phyloP scores from a whole-genome alignment of 352 stramenopile genomes.

The Blastocystis hominis region DNA sequence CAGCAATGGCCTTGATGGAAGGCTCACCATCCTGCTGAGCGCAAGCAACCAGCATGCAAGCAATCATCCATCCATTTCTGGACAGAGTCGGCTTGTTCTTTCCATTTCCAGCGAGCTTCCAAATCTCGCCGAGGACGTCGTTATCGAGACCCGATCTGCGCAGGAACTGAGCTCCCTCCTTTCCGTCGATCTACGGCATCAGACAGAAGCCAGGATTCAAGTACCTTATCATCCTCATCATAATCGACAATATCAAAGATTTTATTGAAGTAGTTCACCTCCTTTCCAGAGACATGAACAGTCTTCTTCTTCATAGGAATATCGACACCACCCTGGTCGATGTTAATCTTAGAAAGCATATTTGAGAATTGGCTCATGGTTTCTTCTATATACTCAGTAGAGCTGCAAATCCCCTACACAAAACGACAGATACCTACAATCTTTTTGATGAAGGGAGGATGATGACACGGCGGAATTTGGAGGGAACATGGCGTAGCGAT shows the following conservation, averaged over 20 bases:
- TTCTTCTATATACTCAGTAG: background rate
- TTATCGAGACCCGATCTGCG: constrained; percentile 54
- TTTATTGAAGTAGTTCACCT: constrained; percentile 54
- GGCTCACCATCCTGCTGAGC: constrained; percentile 53
- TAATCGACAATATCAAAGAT: constrained; percentile 53
- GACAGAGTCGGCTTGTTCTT: constrained; percentile 56
- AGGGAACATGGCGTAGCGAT: background rate
- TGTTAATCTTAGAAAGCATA: constrained; percentile 25
- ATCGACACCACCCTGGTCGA: constrained; percentile 53
- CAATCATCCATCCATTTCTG: constrained; percentile 53
- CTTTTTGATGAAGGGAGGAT: background rate
- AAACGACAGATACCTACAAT: background rate
- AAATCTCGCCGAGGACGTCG: constrained; percentile 47
- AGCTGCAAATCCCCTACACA: background rate
- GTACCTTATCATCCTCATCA: constrained; percentile 47
- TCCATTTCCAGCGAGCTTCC: constrained; percentile 53
- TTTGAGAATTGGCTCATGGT: constrained; percentile 39
- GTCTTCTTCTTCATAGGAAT: constrained; percentile 56
- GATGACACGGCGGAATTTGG: background rate
- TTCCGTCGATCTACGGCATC: constrained; percentile 41
- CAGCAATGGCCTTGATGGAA: constrained; percentile 47
- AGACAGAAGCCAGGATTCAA: background rate
- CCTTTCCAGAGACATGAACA: constrained; percentile 42
- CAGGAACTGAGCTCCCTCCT: constrained; percentile 52
- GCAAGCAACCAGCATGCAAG: constrained; percentile 30